Evolutionary conservation across 2,329 filamentous ascomycete species (phyloP).

Genomic region (Colletotrichum liriopes): DNA sequence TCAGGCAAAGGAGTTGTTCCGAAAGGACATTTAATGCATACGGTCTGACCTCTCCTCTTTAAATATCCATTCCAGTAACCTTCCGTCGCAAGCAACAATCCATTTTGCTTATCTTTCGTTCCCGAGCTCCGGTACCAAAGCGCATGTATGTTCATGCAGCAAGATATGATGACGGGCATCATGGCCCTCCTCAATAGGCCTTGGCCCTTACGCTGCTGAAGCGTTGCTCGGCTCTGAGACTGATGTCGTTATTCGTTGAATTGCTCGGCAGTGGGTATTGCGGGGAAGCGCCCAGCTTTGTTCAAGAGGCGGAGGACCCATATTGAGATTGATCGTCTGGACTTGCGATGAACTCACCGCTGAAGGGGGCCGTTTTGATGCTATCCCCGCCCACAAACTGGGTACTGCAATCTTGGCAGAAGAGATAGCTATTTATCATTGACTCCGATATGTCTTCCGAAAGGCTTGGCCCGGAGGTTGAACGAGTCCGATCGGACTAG

Average conservation of each 20-base stretch:
- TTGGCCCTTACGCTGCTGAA: constrained; percentile 4
- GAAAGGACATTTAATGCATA: not conserved
- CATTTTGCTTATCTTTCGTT: not conserved
- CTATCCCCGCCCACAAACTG: constrained; percentile 2
- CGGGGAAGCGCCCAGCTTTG: not conserved
- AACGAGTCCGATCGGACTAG: constrained; percentile 10
- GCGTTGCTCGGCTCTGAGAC: constrained; percentile 21
- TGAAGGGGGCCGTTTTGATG: not conserved
- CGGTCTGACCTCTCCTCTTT: not conserved
- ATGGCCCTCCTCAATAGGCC: not conserved
- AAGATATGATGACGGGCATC: constrained; percentile 3
- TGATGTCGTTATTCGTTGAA: not conserved
- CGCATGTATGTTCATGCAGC: not conserved
- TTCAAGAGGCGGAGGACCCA: not conserved
- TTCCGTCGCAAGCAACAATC: not conserved
- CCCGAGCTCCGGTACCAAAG: not conserved
- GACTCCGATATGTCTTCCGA: constrained; percentile 10
- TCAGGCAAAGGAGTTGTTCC: not conserved
- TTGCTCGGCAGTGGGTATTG: constrained; percentile 1
- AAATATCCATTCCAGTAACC: not conserved
- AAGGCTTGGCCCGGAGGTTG: constrained; percentile 16
- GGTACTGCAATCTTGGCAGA: constrained; percentile 16
- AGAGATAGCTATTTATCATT: constrained; percentile 25
- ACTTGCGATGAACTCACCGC: not conserved
- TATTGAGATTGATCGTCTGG: not conserved